Conservation (phyloP, 352 stramenopile species). For the Pythium dissimile region DNA sequence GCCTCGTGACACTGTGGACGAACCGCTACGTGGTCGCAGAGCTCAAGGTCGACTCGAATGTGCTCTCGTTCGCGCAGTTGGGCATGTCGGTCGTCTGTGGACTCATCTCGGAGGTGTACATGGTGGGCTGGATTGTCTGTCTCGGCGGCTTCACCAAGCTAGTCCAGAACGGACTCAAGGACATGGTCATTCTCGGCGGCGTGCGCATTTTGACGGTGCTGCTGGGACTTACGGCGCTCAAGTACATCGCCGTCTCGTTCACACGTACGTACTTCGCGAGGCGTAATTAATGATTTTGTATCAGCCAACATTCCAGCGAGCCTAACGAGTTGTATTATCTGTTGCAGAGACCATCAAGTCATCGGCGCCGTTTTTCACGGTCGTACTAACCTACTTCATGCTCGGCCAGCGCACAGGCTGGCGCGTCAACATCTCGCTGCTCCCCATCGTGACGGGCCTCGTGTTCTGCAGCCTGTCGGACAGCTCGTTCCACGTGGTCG, state of each 20-base stretch:
- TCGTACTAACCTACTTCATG: conserved; percentile 83
- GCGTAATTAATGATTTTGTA: no score
- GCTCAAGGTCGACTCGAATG: conserved; percentile 72
- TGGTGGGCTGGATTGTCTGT: conserved; percentile 64
- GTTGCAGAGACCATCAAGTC: conserved; percentile 89
- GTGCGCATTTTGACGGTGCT: conserved; percentile 87
- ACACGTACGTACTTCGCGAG: conserved; percentile 78
- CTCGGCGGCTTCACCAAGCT: conserved; percentile 45
- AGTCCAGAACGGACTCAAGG: conserved; percentile 60
- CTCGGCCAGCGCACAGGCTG: conserved; percentile 79
- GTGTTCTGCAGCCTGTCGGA: conserved; percentile 87
- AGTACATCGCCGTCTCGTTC: conserved; percentile 92
- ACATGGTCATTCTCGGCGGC: conserved; percentile 78
- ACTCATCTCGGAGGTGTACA: conserved; percentile 61
- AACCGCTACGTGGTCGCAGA: conserved; percentile 80
- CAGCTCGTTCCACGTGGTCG: conserved; percentile 83
- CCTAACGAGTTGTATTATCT: no score
- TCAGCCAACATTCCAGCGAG: no score
- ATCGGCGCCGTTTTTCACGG: conserved; percentile 89
- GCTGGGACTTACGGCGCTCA: conserved; percentile 87
- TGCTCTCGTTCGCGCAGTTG: conserved; percentile 72
- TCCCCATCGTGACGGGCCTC: conserved; percentile 83
- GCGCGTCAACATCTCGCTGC: conserved; percentile 80
- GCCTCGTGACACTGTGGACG: conserved; percentile 78
- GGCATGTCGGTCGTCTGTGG: conserved; percentile 78